Evolutionary conservation across 129 eudicot species (phyloP).

Genomic region (Escallonia rubra): DNA sequence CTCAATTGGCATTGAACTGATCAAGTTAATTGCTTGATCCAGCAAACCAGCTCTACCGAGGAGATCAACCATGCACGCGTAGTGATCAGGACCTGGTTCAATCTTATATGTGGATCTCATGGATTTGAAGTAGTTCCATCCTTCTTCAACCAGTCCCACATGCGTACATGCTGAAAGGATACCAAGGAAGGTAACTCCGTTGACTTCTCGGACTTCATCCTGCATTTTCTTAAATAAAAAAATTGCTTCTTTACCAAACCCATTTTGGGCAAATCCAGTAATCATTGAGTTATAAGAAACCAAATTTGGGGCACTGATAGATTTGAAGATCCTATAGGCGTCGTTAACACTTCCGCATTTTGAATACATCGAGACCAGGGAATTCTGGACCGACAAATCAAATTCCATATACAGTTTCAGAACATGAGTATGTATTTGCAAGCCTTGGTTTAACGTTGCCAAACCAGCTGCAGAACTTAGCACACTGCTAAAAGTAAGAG

Average conservation of each 20-base stretch:
- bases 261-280: constrained; percentile 74
- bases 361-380: constrained; percentile 61
- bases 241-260: constrained; percentile 55
- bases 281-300: constrained; percentile 73
- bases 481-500: constrained; percentile 59
- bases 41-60: constrained; percentile 73
- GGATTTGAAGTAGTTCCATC: constrained; percentile 41
- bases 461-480: constrained; percentile 66
- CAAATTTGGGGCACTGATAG: constrained; percentile 41
- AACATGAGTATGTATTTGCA: constrained; percentile 50
- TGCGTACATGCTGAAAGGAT: constrained; percentile 77
- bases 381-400: constrained; percentile 62
- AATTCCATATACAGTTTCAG: constrained; percentile 40
- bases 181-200: constrained; percentile 62
- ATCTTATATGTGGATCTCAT: constrained; percentile 45
- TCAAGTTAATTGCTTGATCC: constrained; percentile 53
- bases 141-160: constrained; percentile 64
- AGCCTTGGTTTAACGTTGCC: constrained; percentile 56
- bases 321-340: constrained; percentile 43
- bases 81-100: constrained; percentile 66
- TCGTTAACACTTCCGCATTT: constrained; percentile 61
- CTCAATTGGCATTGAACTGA: constrained; percentile 52
- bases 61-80: constrained; percentile 87
- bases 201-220: constrained; percentile 27
- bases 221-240: constrained; percentile 34